phyloP scores from a whole-genome alignment of 768 basidiomycete species.

The Dentipellis sp. region DNA sequence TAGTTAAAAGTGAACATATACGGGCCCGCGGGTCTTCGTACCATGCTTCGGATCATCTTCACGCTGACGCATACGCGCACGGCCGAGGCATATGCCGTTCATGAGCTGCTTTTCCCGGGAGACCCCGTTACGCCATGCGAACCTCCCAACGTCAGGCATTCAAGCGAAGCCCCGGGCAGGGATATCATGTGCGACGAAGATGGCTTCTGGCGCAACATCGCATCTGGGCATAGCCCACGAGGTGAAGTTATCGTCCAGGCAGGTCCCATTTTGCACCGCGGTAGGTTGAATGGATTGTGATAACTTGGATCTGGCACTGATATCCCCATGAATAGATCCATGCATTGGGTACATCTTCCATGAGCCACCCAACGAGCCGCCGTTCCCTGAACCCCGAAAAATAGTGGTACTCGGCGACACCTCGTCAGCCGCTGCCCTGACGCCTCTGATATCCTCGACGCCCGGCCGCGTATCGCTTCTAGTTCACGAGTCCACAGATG shows the following conservation, averaged over 20 bases:
- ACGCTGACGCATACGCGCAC: slow-evolving; percentile 56
- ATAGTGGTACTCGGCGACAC: slow-evolving; percentile 77
- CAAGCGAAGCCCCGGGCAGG: slow-evolving; percentile 52
- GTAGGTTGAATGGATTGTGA: slow-evolving; percentile 27
- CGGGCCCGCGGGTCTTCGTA: slow-evolving; percentile 71
- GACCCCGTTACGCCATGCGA: slow-evolving; percentile 49
- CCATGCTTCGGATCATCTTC: slow-evolving; percentile 63
- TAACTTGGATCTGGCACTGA: not conserved
- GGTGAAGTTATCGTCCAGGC: slow-evolving; percentile 55
- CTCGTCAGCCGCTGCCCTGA: slow-evolving; percentile 47
- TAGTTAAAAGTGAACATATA: slow-evolving; percentile 57
- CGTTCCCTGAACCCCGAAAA: slow-evolving; percentile 36
- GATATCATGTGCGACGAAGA: slow-evolving; percentile 46
- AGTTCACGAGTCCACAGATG: slow-evolving; percentile 82
- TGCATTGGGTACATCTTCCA: slow-evolving; percentile 74
- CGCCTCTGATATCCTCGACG: slow-evolving; percentile 32
- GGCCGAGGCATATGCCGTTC: slow-evolving; percentile 59
- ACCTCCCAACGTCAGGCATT: slow-evolving; percentile 37
- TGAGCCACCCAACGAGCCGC: slow-evolving; percentile 31
- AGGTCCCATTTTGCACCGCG: slow-evolving; percentile 68
- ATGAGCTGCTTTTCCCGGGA: slow-evolving; percentile 58
- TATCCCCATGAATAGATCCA: slow-evolving; percentile 38
- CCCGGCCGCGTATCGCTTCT: slow-evolving; percentile 39
- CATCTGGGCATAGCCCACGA: slow-evolving; percentile 26
- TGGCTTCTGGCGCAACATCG: slow-evolving; percentile 60